A percentile compares a stretch with the other conserved stretches of the same genome.
These are phyloP conservation scores for Candida piceae DNA, from an alignment of 805 yeast genomes.

Conservation along the genomic window DNA sequence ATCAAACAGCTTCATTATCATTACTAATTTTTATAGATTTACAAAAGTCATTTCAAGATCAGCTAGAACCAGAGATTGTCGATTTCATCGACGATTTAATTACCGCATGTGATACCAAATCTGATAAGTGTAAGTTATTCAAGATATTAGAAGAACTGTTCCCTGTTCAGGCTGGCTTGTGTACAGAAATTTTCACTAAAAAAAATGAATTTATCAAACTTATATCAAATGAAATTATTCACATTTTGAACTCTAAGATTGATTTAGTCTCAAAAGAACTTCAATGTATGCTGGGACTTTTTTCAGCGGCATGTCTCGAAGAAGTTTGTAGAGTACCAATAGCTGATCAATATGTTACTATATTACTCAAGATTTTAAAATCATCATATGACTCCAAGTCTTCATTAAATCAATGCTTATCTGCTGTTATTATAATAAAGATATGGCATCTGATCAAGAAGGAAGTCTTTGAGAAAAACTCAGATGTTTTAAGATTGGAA, in stretches of 20 bases:
- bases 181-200: slow-evolving; percentile 15
- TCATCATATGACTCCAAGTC: slow-evolving; percentile 13
- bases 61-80: neutral
- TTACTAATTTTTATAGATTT: neutral
- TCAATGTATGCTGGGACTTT: slow-evolving; percentile 26
- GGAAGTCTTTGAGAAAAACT: slow-evolving; percentile 22
- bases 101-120: slow-evolving; percentile 6
- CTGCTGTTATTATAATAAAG: slow-evolving; percentile 48
- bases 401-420: slow-evolving; percentile 20
- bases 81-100: slow-evolving; percentile 17
- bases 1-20: slow-evolving; percentile 1
- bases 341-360: slow-evolving; percentile 37
- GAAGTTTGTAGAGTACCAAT: slow-evolving; percentile 46
- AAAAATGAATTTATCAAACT: slow-evolving; percentile 15
- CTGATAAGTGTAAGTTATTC: slow-evolving; percentile 11
- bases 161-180: slow-evolving; percentile 15
- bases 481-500: slow-evolving; percentile 29
- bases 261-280: slow-evolving; percentile 2
- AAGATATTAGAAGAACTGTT: slow-evolving; percentile 16
- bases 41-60: neutral
- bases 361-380: slow-evolving; percentile 35
- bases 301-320: slow-evolving; percentile 46
- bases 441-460: slow-evolving; percentile 48
- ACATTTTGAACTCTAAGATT: slow-evolving; percentile 4
- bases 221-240: slow-evolving; percentile 21